Base-by-base conservation (phyloP, 2,329 filamentous ascomycete genomes). In the Penicillium decumbens region DNA sequence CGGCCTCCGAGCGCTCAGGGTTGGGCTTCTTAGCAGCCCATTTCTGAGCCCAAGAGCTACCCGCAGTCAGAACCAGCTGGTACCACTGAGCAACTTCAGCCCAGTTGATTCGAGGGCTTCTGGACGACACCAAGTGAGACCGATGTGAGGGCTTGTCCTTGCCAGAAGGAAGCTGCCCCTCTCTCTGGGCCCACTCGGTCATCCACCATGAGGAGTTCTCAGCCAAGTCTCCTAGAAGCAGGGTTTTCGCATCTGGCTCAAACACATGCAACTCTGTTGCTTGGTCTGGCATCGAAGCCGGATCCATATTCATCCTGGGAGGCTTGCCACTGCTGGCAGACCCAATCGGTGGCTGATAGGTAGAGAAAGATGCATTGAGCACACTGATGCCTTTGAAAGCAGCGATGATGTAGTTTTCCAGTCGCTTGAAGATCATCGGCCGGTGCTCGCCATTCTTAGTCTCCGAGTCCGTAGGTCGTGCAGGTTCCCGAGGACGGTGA, bases 201-300 rank as follows among this genome's bases (percentile, higher is more conserved):
- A 85, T 84, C 87, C 88, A 92, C 88, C 87, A 92, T 6, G 80
- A 81, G 2, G 87, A 88, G 63, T 93, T 93, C 64, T 93, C 88
- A 1, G 84, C 86, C 57, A 91, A 77, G 60, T 91, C 82, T 2
- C 87, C 88, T 2, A 91, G 68, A 6, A 90, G 74, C 18, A 92
- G 72, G 4, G 87, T 79, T 63, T 90, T 93, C 1, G 85, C 81
- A 64, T 93, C 88, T 18, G 90, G 70, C 43, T 88, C 84, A 30
- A 78, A 78, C 3, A 83, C 68, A 24, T 72, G 71, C 38, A 70
- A 66, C 50, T 72, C 73, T 8, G 55, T 54, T 24, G 57, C 45
- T 38, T 59, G 27, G 20, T 58, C 55, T 48, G 63, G 51, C 50
- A 58, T 45, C 67, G 72, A 54, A 52, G 68, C 57, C 58, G 54